These are phyloP conservation scores for Phytophthora pistaciae DNA, from an alignment of 352 stramenopile genomes.

Conservation along the genomic window DNA sequence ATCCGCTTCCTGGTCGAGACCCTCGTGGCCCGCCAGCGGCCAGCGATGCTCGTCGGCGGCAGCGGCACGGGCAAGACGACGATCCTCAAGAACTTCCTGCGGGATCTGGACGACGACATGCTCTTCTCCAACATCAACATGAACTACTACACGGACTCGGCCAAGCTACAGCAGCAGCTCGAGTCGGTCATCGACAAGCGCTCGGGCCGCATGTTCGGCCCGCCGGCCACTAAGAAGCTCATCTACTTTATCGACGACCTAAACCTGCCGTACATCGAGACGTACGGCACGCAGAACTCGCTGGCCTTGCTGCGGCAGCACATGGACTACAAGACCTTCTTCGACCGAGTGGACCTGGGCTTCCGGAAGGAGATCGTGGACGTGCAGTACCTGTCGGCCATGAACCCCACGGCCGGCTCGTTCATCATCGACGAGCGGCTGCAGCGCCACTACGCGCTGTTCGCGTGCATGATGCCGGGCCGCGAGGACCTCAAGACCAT, in stretches of 20 bases:
- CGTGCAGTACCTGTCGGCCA: conserved; percentile 96
- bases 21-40: conserved; percentile 93
- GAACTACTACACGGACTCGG: conserved; percentile 97
- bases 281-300: conserved; percentile 97
- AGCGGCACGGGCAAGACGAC: conserved; percentile 98
- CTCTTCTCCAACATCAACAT: conserved; percentile 98
- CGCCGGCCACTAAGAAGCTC: conserved; percentile 95
- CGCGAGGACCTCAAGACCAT: conserved; percentile 96
- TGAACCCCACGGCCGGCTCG: conserved; percentile 97
- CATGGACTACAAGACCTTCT: conserved; percentile 97
- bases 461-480: conserved; percentile 96
- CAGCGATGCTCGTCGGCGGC: conserved; percentile 96
- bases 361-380: conserved; percentile 98
- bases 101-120: conserved; percentile 93
- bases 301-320: conserved; percentile 96
- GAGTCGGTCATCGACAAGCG: conserved; percentile 98
- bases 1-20: conserved; percentile 96
- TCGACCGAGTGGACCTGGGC: conserved; percentile 95
- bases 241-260: conserved; percentile 98
- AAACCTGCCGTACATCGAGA: conserved; percentile 97
- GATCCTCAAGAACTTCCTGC: conserved; percentile 97
- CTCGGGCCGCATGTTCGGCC: conserved; percentile 95
- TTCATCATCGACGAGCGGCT: conserved; percentile 98
- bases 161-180: conserved; percentile 95
- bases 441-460: conserved; percentile 96